Conservation (phyloP, 352 stramenopile species). For the Globisporangium camurandrum region DNA sequence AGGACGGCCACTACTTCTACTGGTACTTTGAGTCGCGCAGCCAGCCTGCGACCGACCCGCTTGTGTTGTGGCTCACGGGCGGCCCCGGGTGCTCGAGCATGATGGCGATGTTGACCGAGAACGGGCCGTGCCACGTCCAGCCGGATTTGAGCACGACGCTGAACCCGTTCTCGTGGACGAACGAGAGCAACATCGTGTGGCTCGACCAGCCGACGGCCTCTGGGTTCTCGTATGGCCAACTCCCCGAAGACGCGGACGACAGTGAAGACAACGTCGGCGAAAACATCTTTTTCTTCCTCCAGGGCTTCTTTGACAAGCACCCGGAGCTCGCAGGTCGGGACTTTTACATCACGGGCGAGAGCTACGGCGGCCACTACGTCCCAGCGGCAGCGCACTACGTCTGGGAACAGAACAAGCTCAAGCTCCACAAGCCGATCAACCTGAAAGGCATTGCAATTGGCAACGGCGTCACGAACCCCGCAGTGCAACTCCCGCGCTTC, state of each 20-base stretch:
- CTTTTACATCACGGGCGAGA: constrained; percentile 30
- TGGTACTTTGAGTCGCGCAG: constrained; percentile 35
- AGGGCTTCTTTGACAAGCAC: constrained; percentile 26
- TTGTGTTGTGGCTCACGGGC: constrained; percentile 38
- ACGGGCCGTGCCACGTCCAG: constrained; percentile 24
- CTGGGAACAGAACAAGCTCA: constrained; percentile 15
- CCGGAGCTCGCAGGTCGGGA: constrained; percentile 21
- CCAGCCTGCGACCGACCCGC: constrained; percentile 15
- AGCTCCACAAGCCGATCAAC: constrained; percentile 14
- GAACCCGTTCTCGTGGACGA: constrained; percentile 33
- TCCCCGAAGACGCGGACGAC: constrained; percentile 16
- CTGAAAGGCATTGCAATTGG: constrained; percentile 32
- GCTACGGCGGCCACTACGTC: constrained; percentile 33
- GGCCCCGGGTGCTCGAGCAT: constrained; percentile 31
- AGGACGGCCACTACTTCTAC: constrained; percentile 48
- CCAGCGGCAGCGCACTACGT: constrained; percentile 27
- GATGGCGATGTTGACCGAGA: constrained; percentile 25
- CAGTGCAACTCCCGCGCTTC: constrained; percentile 27
- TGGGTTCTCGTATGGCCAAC: constrained; percentile 28
- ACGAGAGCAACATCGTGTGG: constrained; percentile 30
- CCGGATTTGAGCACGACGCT: constrained; percentile 14
- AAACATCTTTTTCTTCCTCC: constrained; percentile 32
- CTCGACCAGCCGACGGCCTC: constrained; percentile 29
- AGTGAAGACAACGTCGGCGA: constrained; percentile 31
- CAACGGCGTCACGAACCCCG: constrained; percentile 27